Evolutionary conservation across 78 protist species (phyloP), one percentile per base, ranked within the genome.

Genomic region (Cyanophora paradoxa): DNA sequence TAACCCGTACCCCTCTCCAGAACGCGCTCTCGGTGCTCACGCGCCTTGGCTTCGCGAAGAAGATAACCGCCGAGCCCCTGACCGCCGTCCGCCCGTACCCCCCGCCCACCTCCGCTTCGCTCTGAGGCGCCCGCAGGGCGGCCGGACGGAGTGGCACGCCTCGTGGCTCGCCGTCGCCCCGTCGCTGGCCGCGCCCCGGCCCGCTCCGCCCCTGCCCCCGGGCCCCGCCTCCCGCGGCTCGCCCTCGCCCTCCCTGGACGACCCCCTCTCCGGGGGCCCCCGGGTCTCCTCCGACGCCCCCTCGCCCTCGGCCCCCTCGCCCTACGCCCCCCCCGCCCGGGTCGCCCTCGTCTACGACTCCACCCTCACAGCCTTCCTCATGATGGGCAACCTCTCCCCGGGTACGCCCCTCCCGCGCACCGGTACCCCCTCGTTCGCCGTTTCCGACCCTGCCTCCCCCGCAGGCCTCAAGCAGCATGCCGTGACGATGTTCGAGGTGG

Each of bases 341-440:
- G 26, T 92, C 33, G 97, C 87, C 7, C 61, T 93, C 39, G 16
- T 93, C 44, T 90, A 90, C 63, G 95, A 92, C 72, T 52, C 86
- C 14, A 74, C 78, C 34, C 85, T 94, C 22, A 87, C 96, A 3
- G 98, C 96, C 19, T 85, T 86, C 46, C 79, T 94, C 26, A 94
- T 94, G 98, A 91, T 93, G 96, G 93, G 94, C 62, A 92, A 92
- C 50, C 72, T 87, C 24, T 81, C 89, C 0, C n/a, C n/a, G n/a
- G n/a, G n/a, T n/a, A n/a, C n/a, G n/a, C n/a, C n/a, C n/a, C n/a
- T n/a, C n/a, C n/a, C n/a, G n/a, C n/a, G n/a, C n/a, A n/a, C n/a
- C n/a, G n/a, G n/a, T n/a, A n/a, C n/a, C n/a, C n/a, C n/a, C n/a
- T n/a, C n/a, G n/a, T n/a, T n/a, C n/a, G n/a, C n/a, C n/a, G n/a